Evolutionary conservation across 305 asterid genomes (phyloP), one percentile per base, ranked within the genome.

Genomic region (Fraxinus floribunda): DNA sequence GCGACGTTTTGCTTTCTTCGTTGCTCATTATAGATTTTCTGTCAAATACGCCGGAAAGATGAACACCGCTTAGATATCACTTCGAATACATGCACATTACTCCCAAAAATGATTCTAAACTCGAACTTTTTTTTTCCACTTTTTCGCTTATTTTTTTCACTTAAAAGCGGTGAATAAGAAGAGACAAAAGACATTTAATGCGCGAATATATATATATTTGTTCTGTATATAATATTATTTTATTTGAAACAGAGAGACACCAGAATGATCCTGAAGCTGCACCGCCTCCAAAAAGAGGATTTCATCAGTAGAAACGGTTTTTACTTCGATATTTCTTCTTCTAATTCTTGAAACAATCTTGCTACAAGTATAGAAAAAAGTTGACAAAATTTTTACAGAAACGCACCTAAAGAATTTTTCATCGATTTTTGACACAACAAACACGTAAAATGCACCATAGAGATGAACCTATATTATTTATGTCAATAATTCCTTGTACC

Each of bases 1-100:
- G 94, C 72, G 98, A 90, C 39, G 76, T 68, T 49, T 88, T 90
- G 82, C 86, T 55, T 15, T 88, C 92, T 6, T 83, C 90, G 62
- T 85, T 82, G 88, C 84, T 80, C 79, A 64, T 83, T 81, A 74
- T 84, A 18, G 39, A 75, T 38, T 62, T 86, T 75, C 83, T 85
- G 85, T 79, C 57, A 82, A 84, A 90, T 89, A 26, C 92, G 97
- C 97, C 89, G 93, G 98, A 88, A 93, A 92, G 91, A 91, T 90
- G 94, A 70, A 87, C 91, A 88, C 91, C 85, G 13, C 79, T 32
- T 70, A 66, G 73, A 52, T 64, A 83, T 15, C 57, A 75, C 76
- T 76, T 36, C 36, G 80, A 80, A 66, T 11, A 66, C 36, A 24
- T 10, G 16, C 73, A 10, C 73, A 66, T 66, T 22, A 8, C 36